Conservation (phyloP, 2,329 filamentous ascomycete genomes). For the Cyphellophora attinorum region DNA sequence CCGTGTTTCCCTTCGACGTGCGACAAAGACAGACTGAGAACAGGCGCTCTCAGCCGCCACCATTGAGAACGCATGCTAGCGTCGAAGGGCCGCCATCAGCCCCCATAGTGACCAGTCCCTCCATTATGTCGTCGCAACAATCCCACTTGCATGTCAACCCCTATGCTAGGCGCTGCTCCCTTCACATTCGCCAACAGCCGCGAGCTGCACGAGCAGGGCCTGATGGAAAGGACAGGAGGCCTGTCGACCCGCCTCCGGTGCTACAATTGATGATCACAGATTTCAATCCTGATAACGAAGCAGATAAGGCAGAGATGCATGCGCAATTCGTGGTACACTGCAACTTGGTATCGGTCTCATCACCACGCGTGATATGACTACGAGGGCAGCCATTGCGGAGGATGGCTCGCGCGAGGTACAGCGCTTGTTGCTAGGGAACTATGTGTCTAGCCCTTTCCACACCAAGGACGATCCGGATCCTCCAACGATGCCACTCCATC, state of each 20-base stretch:
- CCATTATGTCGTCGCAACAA: too few species aligned
- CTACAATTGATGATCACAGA: constrained; percentile 35
- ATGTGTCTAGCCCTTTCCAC: constrained; percentile 30
- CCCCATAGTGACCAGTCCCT: too few species aligned
- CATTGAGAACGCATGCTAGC: too few species aligned
- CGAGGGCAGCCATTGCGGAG: constrained; percentile 13
- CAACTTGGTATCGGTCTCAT: constrained; percentile 26
- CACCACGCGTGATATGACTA: constrained; percentile 14
- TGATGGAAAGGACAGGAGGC: constrained; percentile 35
- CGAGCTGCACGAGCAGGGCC: constrained; percentile 35
- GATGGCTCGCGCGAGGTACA: constrained; percentile 15
- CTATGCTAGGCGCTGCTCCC: constrained; percentile 23
- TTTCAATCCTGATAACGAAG: constrained; percentile 28
- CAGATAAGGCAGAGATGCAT: constrained; percentile 27
- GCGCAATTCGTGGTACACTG: constrained; percentile 34
- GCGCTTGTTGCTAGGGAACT: constrained; percentile 15
- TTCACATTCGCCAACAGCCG: constrained; percentile 37
- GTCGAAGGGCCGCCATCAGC: too few species aligned
- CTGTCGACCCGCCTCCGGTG: constrained; percentile 38
- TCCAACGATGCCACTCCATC: constrained; percentile 28
- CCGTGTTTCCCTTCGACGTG: too few species aligned
- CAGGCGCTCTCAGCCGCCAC: too few species aligned
- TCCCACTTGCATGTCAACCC: background rate
- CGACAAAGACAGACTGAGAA: too few species aligned
- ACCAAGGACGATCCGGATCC: constrained; percentile 34